These are phyloP conservation scores for Penicillium freii DNA, from an alignment of 2,329 filamentous ascomycete species.

Conservation along the genomic window DNA sequence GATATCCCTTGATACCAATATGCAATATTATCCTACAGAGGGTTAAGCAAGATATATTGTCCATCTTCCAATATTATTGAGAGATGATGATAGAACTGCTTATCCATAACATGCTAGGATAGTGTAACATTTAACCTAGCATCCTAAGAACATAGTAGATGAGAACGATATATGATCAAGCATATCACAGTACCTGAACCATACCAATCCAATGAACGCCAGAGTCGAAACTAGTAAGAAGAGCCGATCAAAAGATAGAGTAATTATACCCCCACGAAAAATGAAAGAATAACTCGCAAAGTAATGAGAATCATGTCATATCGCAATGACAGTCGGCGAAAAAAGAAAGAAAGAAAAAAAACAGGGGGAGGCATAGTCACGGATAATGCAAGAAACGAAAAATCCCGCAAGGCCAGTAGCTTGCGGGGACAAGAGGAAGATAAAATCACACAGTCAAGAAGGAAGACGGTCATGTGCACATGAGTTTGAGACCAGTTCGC, in stretches of 20 bases:
- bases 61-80: slow-evolving; percentile 3
- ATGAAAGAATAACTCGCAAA: slow-evolving; percentile 8
- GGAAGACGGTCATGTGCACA: slow-evolving; percentile 27
- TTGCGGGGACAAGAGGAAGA: slow-evolving; percentile 5
- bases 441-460: slow-evolving; percentile 24
- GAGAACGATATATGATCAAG: slow-evolving; percentile 13
- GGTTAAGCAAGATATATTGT: not conserved
- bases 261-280: slow-evolving; percentile 14
- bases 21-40: not conserved
- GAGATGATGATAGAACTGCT: not conserved
- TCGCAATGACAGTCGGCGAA: slow-evolving; percentile 5
- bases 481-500: slow-evolving; percentile 20
- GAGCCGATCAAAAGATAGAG: slow-evolving; percentile 3
- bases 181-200: slow-evolving; percentile 12
- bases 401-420: slow-evolving; percentile 2
- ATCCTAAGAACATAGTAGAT: not conserved
- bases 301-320: slow-evolving; percentile 13
- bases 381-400: slow-evolving; percentile 8
- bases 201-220: slow-evolving; percentile 22
- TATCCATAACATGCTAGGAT: slow-evolving; percentile 1
- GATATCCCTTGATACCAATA: not conserved
- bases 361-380: not conserved
- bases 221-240: slow-evolving; percentile 10
- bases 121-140: not conserved
- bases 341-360: not conserved